Conservation (phyloP, 495 filamentous ascomycete genomes). For the Letharia lupina region DNA sequence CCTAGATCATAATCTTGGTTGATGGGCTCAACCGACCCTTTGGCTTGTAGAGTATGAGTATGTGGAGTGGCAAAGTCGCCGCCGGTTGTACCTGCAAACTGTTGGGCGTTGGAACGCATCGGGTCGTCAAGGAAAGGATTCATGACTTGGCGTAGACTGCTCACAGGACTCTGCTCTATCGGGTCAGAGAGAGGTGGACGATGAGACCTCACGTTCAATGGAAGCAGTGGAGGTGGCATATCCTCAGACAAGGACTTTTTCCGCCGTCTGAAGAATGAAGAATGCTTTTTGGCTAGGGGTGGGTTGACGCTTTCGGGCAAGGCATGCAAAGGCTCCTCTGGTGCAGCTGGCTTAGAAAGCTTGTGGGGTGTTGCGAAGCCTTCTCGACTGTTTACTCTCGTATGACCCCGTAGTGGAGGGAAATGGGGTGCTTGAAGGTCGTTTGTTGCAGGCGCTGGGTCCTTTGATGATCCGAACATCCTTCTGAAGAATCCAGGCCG, state of each 20-base stretch:
- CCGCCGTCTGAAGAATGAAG: constrained; percentile 83
- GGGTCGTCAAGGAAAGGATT: constrained; percentile 58
- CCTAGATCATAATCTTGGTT: constrained; percentile 6
- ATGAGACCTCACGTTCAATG: constrained; percentile 28
- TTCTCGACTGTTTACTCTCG: constrained; percentile 12
- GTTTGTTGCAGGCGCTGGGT: constrained; percentile 20
- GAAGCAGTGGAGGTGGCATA: constrained; percentile 42
- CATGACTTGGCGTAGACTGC: constrained; percentile 84
- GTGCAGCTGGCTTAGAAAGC: constrained; percentile 12
- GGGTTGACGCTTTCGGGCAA: constrained; percentile 41
- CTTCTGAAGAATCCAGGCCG: constrained; percentile 85
- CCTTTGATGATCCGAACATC: constrained; percentile 66
- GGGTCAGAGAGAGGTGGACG: constrained; percentile 27
- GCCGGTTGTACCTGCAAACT: constrained; percentile 13
- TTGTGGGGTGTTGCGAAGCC: constrained; percentile 15
- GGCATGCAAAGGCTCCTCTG: constrained; percentile 30
- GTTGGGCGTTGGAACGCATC: constrained; percentile 16
- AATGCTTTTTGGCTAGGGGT: constrained; percentile 77
- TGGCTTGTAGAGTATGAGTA: constrained; percentile 13
- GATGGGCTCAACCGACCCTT: constrained; percentile 7
- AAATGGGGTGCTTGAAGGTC: constrained; percentile 14
- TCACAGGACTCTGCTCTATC: constrained; percentile 62
- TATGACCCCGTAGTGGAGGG: constrained; percentile 3
- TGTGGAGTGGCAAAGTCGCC: background rate
- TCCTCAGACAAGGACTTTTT: constrained; percentile 73